phyloP scores from a whole-genome alignment of 2,329 filamentous ascomycete genomes.

The Trichoderma atrobrunneum region DNA sequence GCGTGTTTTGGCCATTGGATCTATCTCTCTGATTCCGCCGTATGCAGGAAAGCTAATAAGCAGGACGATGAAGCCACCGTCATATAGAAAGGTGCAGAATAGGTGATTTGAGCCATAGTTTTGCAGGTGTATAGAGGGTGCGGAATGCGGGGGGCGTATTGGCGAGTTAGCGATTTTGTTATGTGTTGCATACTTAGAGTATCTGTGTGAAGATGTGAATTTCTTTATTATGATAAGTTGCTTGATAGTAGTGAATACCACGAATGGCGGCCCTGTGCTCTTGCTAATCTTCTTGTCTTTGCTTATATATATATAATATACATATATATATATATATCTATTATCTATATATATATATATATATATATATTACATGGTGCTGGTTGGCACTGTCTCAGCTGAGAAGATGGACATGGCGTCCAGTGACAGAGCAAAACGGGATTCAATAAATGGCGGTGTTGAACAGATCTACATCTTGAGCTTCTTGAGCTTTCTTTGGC shows the following conservation, averaged over 20 bases:
- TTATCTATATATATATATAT: too few species aligned
- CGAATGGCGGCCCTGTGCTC: too few species aligned
- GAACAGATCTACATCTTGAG: not conserved
- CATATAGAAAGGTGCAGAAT: constrained; percentile 87
- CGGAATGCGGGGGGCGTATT: constrained; percentile 2
- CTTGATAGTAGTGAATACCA: too few species aligned
- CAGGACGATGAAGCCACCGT: constrained; percentile 83
- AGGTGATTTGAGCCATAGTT: constrained; percentile 39
- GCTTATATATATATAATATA: too few species aligned
- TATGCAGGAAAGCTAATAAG: constrained; percentile 84
- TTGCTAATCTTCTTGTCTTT: too few species aligned
- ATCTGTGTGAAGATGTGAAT: too few species aligned
- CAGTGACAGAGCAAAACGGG: not conserved
- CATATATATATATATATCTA: too few species aligned
- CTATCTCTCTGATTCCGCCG: constrained; percentile 79
- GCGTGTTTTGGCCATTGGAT: constrained; percentile 76
- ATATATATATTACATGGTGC: too few species aligned
- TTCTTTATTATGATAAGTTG: too few species aligned
- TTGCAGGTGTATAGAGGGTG: not conserved
- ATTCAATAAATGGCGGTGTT: not conserved
- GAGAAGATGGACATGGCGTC: too few species aligned
- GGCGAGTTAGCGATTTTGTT: constrained; percentile 3
- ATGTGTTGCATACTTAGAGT: not conserved
- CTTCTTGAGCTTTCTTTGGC: not conserved
- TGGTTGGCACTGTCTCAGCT: too few species aligned